Evolutionary conservation across 345 rosid genomes (phyloP), one percentile per base, ranked within the genome.

Genomic region (Mercurialis annua): DNA sequence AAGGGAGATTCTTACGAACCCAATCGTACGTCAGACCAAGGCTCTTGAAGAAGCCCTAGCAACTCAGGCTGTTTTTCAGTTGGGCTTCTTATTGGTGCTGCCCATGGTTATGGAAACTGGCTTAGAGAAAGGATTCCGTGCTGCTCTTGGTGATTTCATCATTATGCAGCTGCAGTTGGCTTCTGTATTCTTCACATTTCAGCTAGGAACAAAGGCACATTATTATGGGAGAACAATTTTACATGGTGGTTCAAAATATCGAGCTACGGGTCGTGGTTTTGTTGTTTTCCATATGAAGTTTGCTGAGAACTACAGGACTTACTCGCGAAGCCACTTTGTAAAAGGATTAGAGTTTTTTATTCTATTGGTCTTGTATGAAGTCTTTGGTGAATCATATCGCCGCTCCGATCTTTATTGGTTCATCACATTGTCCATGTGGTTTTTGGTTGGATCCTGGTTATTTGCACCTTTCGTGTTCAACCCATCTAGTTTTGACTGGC

Each of bases 21-120:
- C 90, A 71, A 18, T 24, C 62, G 51, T 94, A 73, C 84, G 71
- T 66, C 84, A 83, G 49, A 87, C 73, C 73, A 94, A 87, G 66
- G 97, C 90, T 17, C 93, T 91, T n/a, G 99, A 87, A 78, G 60
- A 89, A 75, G 99, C 96, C 59, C 70, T 94, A 71, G 93, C 90
- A 49, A 81, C 96, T 20, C 98, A 85, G 70, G 80, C 97, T 44
- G 72, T 89, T 66, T 85, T 94, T 70, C 99, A 92, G 81, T 75
- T 94, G 61, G 99, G 99, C 29, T 80, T 94, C 33, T 48, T 88
- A 70, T 80, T 94, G 73, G 84, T 94, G 69, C 77, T 94, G 65
- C 99, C 99, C 69, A 88, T 94, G 93, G 80, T 94, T 63, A 91
- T 91, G 99, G 99, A 94, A 82, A 86, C 86, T 61, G 96, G 97